phyloP scores from a whole-genome alignment of 163 green algal genomes.

The Chlorella variabilis region DNA sequence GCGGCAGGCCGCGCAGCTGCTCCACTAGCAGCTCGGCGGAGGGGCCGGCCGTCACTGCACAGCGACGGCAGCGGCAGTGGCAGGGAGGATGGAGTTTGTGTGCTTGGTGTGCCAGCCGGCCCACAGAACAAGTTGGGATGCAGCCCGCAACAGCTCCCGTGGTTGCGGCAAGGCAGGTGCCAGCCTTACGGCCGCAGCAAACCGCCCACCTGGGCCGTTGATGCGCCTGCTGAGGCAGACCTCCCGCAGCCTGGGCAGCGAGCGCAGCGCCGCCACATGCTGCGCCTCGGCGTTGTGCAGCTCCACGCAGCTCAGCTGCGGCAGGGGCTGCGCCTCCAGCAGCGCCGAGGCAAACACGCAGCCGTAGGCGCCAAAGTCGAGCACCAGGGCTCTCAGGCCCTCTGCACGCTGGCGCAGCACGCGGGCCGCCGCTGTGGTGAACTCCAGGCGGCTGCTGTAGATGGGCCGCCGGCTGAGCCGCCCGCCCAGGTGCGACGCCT shows the following conservation, averaged over 20 bases:
- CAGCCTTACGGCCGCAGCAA: no score
- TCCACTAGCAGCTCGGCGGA: conserved; percentile 5
- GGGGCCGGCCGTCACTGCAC: conserved; percentile 6
- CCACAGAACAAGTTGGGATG: no score
- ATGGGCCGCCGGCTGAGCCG: not conserved
- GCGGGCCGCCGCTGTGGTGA: not conserved
- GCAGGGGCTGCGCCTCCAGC: not conserved
- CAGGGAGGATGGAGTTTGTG: no score
- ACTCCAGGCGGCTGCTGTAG: not conserved
- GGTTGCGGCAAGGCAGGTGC: no score
- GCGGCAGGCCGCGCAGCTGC: not conserved
- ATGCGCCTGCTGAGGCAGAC: not conserved
- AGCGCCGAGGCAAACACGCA: not conserved
- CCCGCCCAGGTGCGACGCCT: not conserved
- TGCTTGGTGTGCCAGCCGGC: no score
- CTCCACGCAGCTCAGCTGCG: conserved; percentile 1
- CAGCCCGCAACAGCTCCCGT: no score
- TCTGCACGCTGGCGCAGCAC: conserved; percentile 12
- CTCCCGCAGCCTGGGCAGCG: not conserved
- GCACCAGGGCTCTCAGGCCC: not conserved
- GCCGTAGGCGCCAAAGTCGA: conserved; percentile 1
- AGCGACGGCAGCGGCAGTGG: not conserved
- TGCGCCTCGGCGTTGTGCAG: conserved; percentile 15
- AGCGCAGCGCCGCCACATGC: not conserved
- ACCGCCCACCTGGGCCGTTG: conserved; percentile 11